Evolutionary conservation across 345 rosid genomes (phyloP), one percentile per base, ranked within the genome.

Genomic region (Syzygium aqueum): DNA sequence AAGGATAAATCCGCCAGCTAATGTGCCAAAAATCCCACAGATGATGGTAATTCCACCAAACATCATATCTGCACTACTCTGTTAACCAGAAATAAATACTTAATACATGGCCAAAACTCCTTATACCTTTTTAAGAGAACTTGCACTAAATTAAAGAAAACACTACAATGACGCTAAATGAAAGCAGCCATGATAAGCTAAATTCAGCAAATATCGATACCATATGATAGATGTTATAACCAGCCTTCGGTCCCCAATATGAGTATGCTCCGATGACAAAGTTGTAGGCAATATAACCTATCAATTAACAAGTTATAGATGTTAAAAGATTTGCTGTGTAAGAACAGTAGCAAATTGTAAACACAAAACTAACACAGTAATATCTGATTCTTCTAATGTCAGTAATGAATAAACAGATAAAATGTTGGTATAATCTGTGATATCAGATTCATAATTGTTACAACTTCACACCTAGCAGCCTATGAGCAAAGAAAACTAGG

Each of bases 231-330:
- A 97, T 97, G 86, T 93, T 95, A 88, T 93, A 93, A 86, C 98
- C 99, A 85, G 99, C 99, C 93, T 97, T 97, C 51, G 99, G 99
- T 11, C 98, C 99, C 99, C 99, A 97, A 86, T 95, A 97, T 11
- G 99, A 95, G 92, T 97, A 97, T 82, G 99, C 99, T 87, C 99
- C 99, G 51, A 96, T 92, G 43, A 97, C 99, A 87, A 97, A 97
- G 91, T 94, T 97, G 95, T 97, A 97, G 6, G 95, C 89, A 67
- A 96, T 90, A 91, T 97, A 97, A 78, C 98, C 98, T 96, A 90
- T 85, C 86, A 89, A 50, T 51, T 73, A 73, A 73, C 82, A 73
- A 73, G 80, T 73, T 33, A 73, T 73, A 37, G 49, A 73, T 73
- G 27, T 73, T 37, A 19, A 17, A 73, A 19, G 46, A 73, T 73